Base-by-base conservation (phyloP, 495 filamentous ascomycete species). In the Neurospora pannonica region DNA sequence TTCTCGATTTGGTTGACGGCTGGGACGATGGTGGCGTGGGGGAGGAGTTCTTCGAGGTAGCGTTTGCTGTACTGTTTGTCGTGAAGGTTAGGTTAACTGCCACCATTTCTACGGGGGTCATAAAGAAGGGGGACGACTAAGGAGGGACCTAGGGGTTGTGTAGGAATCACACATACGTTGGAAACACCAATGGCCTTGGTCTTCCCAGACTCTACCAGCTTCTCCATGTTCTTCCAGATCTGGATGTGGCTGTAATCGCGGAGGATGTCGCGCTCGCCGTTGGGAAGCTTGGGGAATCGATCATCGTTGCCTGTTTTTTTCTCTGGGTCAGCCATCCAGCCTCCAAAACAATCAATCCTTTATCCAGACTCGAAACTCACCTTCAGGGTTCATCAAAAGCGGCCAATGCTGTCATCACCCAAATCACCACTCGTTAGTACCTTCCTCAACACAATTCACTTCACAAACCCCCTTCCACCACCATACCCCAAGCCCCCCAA, bases 1-100 rank as follows among this genome's bases (percentile, higher is more conserved):
- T 95, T 94, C 85, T 97, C 94, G 79, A 97, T 94, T 88, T 97
- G 93, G 84, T 97, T 96, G 75, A 90, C 92, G n/a, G 93, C 93
- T 13, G 94, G 94, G 1, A 91, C 80, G 48, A 95, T 83, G 39
- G 82, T 87, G 71, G 88, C 89, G 70, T 91, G 83, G 5, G 89
- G 85, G 8, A 96, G 87, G 54, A 97, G 85, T 79, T 94, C 83
- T 79, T 94, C 88, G 1, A 97, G 87, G 79, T 90, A 94, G 71
- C 83, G 83, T 71, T 88, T 86, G 80, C 90, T 92, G 86, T 94
- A 95, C 80, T 83, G 74, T 70, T 34, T 46, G 42, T 21, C 19
- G n/a, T 17, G 67, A 0, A 4, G 42, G 19, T 76, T 19, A 70
- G 11, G 28, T 67, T 9, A 67, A 4, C n/a, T 17, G 5, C 48